A percentile compares a stretch with the other conserved stretches of the same genome.
phyloP scores from a whole-genome alignment of 1,139 yeast genomes.

The Taphrina pruni region DNA sequence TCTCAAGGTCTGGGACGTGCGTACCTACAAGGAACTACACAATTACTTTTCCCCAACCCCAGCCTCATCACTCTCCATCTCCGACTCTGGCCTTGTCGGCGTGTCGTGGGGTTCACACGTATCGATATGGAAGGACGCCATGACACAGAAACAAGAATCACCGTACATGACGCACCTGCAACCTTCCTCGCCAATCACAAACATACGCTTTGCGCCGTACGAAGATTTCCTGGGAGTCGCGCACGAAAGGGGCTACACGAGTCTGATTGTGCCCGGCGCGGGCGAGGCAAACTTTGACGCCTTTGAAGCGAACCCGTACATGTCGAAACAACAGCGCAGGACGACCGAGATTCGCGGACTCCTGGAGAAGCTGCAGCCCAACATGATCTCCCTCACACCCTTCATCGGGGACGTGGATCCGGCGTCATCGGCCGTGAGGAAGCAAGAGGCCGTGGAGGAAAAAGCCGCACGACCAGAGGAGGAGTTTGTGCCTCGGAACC shows the following conservation, averaged over 20 bases:
- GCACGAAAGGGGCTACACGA: slow-evolving; percentile 75
- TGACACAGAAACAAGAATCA: slow-evolving; percentile 62
- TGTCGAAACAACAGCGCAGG: slow-evolving; percentile 89
- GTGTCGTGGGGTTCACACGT: slow-evolving; percentile 96
- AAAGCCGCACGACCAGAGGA: slow-evolving; percentile 53
- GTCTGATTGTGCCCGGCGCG: slow-evolving; percentile 89
- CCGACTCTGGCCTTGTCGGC: slow-evolving; percentile 85
- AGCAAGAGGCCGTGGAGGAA: slow-evolving; percentile 53
- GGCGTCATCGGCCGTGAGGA: slow-evolving; percentile 56
- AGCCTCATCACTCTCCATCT: slow-evolving; percentile 75
- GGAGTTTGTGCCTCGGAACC: slow-evolving; percentile 53
- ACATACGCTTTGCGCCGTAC: slow-evolving; percentile 81
- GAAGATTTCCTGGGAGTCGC: slow-evolving; percentile 95
- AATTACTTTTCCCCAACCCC: slow-evolving; percentile 83
- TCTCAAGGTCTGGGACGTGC: slow-evolving; percentile 89
- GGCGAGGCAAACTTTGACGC: slow-evolving; percentile 99
- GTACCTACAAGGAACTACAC: slow-evolving; percentile 73
- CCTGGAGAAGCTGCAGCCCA: slow-evolving; percentile 88
- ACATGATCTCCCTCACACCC: slow-evolving; percentile 91
- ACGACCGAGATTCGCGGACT: slow-evolving; percentile 86
- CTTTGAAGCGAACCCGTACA: slow-evolving; percentile 89
- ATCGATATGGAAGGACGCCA: slow-evolving; percentile 77
- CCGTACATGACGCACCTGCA: slow-evolving; percentile 93
- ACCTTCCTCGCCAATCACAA: slow-evolving; percentile 75
- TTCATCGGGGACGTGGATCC: slow-evolving; percentile 84